Conservation (phyloP, 1,284 basidiomycete species). For the Apiotrichum porosum region DNA sequence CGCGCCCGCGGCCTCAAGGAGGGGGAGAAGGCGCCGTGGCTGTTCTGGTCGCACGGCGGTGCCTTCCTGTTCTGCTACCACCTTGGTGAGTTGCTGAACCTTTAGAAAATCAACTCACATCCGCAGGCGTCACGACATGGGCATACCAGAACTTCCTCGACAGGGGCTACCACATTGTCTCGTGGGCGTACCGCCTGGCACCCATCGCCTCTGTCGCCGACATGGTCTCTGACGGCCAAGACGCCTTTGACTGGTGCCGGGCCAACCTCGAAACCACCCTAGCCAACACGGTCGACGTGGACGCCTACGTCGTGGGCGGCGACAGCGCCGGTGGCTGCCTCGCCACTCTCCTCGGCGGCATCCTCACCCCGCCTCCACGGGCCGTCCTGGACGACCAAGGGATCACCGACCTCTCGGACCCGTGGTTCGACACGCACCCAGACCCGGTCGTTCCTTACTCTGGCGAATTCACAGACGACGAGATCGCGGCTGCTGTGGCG, state of each 20-base stretch:
- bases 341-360: conserved; percentile 2
- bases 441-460: neutral
- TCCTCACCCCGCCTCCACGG: conserved; percentile 15
- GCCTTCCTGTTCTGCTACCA: conserved; percentile 10
- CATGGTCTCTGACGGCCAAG: conserved; percentile 10
- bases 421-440: conserved; percentile 7
- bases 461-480: conserved; percentile 13
- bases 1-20: conserved; percentile 8
- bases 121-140: conserved; percentile 2
- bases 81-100: neutral
- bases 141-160: conserved; percentile 6
- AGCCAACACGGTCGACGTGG: conserved; percentile 14
- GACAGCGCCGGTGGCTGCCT: conserved; percentile 33
- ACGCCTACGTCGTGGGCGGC: conserved; percentile 24
- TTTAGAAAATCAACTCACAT: neutral
- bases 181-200: conserved; percentile 12
- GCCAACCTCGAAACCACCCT: neutral
- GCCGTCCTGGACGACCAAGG: conserved; percentile 27
- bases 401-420: conserved; percentile 20
- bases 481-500: conserved; percentile 11
- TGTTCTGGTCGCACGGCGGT: conserved; percentile 33
- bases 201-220: conserved; percentile 12
- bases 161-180: conserved; percentile 10
- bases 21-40: conserved; percentile 1
- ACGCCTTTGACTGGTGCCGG: conserved; percentile 12